Base-by-base conservation (phyloP, 2,329 filamentous ascomycete genomes). In the Lachnellula cervina region DNA sequence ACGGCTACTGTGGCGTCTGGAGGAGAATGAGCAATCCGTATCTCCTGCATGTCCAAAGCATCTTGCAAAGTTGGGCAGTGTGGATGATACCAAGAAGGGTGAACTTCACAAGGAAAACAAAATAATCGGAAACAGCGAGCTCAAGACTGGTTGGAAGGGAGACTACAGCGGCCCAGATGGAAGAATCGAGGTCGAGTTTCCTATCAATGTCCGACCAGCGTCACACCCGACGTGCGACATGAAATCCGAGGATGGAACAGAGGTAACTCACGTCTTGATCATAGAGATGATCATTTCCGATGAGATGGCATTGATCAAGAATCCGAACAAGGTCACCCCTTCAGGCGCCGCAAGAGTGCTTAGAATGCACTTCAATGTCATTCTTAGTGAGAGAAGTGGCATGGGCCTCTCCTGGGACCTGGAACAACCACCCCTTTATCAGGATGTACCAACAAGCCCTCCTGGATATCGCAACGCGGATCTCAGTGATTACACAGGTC, bases 351-450 rank as follows among this genome's bases (percentile, higher is more conserved):
- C 93, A 0, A 84, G 93, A 61, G 93, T 97, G 51, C 78, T 99
- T 58, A 83, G 93, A 62, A 97, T 96, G 81, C 90, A 96, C 70
- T 97, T 97, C 76, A 84, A 82, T 65, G 79, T 94, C 52, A 77
- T 84, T 55, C 80, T 97, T 54, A 97, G 92, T 4, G 93, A 97
- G 73, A 91, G 93, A 90, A 97, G 68, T 19, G 93, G 93, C 17
- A 81, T 96, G 69, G 92, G 93, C 50, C 92, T 99, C 66, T 90
- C 88, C 64, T 99, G 94, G 93, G 93, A 97, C 65, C 93, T 97
- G 73, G 93, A 99, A 76, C 86, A 89, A 68, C 93, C 93, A 13
- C 93, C 93, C 0, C 83, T 95, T 63, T 99, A 99, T 73, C 88
- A 94, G 72, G 90, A 97, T 69, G 91, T 97, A 43, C 92, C 93